Evolutionary conservation across 23 red algal species (phyloP), one percentile per base, ranked within the genome.

Genomic region (Agarophyton chilense): DNA sequence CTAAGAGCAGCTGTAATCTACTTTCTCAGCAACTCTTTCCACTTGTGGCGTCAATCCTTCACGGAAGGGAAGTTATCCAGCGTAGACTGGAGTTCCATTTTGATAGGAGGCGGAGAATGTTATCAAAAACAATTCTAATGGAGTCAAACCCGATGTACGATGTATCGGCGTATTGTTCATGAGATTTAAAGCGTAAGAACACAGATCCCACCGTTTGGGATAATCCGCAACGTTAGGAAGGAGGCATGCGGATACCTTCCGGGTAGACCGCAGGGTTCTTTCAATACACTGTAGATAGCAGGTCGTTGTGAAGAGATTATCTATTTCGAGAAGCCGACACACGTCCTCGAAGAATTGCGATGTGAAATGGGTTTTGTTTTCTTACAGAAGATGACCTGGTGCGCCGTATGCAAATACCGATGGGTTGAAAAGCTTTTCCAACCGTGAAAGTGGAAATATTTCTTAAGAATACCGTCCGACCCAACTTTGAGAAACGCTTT

Each of bases 401-500:
- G 54, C 25, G 7, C 55, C 79, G 22, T 83, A 66, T 1, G 13
- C 31, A 29, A 83, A 66, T 2, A 83, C 32, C 79, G 5, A 55
- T 43, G 28, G 21, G 12, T 29, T 55, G 25, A 47, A 79, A 79
- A 12, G 74, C 47, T 57, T 79, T 7, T 25, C 55, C 79, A 4
- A 83, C 79, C 6, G 14, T 35, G 44, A 40, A 28, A 84, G 25
- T 18, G 44, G 44, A 47, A 9, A 47, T 47, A 47, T 47, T 47
- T 12, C 44, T 6, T 47, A 47, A 47, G 44, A 58, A 58, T 39
- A 84, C 60, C 16, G 43, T 68, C 18, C 24, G 22, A 21, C 46
- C 62, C 25, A 84, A 21, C 58, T 84, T 84, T n/a, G 79, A 83
- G 79, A 61, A 83, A 17, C 79, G 79, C 41, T 83, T 36, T 22